Evolutionary conservation across 1,139 yeast species (phyloP).

Genomic region (Taiozyma sp.): DNA sequence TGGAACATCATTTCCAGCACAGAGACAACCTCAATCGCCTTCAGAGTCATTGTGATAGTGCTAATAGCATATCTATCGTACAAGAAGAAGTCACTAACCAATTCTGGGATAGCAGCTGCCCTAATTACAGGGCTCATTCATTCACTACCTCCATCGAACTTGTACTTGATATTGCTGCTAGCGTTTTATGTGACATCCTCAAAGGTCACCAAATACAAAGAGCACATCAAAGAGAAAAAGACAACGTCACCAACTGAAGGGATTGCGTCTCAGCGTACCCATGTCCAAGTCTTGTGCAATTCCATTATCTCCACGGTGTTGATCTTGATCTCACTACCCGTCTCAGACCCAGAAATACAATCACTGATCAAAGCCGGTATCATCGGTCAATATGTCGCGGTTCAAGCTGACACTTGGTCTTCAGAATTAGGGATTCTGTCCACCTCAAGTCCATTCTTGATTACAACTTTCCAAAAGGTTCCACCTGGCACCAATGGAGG

Average conservation of each 20-base stretch:
- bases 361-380: slow-evolving; percentile 27
- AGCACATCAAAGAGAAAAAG: slow-evolving; percentile 18
- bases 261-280: slow-evolving; percentile 27
- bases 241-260: slow-evolving; percentile 23
- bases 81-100: slow-evolving; percentile 32
- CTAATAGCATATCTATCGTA: slow-evolving; percentile 26
- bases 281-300: slow-evolving; percentile 39
- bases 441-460: slow-evolving; percentile 31
- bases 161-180: slow-evolving; percentile 30
- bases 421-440: slow-evolving; percentile 44
- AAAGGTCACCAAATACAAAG: slow-evolving; percentile 33
- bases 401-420: slow-evolving; percentile 44
- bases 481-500: slow-evolving; percentile 49
- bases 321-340: slow-evolving; percentile 13
- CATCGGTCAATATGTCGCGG: slow-evolving; percentile 40
- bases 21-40: slow-evolving; percentile 5
- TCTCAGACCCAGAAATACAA: slow-evolving; percentile 4
- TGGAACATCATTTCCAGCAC: not conserved
- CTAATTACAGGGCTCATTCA: slow-evolving; percentile 35
- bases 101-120: slow-evolving; percentile 33
- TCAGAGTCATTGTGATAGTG: slow-evolving; percentile 7
- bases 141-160: slow-evolving; percentile 31
- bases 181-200: slow-evolving; percentile 37
- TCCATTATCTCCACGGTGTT: slow-evolving; percentile 30
- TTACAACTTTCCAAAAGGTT: slow-evolving; percentile 36